These are phyloP conservation scores for Mycena alexandri DNA, from an alignment of 768 basidiomycete species.

Conservation along the genomic window DNA sequence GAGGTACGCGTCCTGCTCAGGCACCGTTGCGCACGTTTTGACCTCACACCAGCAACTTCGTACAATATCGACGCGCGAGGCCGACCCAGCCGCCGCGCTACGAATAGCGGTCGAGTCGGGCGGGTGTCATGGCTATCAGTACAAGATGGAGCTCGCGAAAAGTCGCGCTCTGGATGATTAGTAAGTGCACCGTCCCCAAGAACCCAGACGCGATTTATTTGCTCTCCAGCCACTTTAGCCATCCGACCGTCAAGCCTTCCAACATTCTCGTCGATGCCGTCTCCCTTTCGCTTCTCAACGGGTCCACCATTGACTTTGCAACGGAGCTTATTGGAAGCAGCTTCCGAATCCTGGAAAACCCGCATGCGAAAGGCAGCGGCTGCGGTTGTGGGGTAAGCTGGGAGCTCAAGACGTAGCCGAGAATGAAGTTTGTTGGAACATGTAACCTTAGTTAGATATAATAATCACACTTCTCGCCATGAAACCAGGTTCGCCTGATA, in stretches of 20 bases:
- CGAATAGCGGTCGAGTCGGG: slow-evolving; percentile 92
- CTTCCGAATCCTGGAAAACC: slow-evolving; percentile 87
- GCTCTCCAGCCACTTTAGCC: slow-evolving; percentile 72
- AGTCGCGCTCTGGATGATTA: slow-evolving; percentile 81
- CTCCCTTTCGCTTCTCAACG: slow-evolving; percentile 87
- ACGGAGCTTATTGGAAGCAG: slow-evolving; percentile 96
- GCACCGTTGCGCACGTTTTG: slow-evolving; percentile 19
- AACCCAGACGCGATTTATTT: slow-evolving; percentile 20
- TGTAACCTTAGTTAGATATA: slow-evolving; percentile 19
- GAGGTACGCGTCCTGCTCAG: slow-evolving; percentile 60
- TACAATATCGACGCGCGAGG: slow-evolving; percentile 73
- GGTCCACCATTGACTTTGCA: slow-evolving; percentile 90
- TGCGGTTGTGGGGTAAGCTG: slow-evolving; percentile 98
- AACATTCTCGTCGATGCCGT: slow-evolving; percentile 89
- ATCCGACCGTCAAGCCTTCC: slow-evolving; percentile 77
- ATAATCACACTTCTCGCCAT: slow-evolving; percentile 13
- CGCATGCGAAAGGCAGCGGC: slow-evolving; percentile 89
- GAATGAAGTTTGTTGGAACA: neutral
- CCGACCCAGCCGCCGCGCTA: slow-evolving; percentile 74
- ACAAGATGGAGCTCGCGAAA: slow-evolving; percentile 87
- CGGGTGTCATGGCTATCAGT: slow-evolving; percentile 98
- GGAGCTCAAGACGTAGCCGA: slow-evolving; percentile 72
- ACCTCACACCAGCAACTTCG: slow-evolving; percentile 75
- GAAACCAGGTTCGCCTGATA: slow-evolving; percentile 8
- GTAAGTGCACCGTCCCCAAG: slow-evolving; percentile 61